Conservation (phyloP, 1,139 yeast species). For the Yamadazyma atlantica region DNA sequence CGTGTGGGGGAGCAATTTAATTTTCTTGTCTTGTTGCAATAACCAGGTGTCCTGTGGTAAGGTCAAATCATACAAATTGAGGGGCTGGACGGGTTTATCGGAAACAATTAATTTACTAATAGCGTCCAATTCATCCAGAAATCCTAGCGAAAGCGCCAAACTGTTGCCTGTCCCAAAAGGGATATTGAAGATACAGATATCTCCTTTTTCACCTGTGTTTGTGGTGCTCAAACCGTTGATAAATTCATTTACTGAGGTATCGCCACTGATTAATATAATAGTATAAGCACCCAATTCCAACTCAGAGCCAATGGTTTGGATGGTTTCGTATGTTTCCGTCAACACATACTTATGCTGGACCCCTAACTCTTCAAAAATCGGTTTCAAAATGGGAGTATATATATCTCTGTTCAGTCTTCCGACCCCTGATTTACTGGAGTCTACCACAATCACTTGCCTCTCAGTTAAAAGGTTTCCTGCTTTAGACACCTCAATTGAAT, state of each 20-base stretch:
- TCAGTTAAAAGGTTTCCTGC: not conserved
- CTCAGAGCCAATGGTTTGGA: conserved; percentile 32
- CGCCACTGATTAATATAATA: conserved; percentile 75
- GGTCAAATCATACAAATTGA: conserved; percentile 54
- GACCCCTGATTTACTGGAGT: conserved; percentile 58
- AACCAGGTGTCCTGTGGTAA: conserved; percentile 51
- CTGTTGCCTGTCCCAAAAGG: conserved; percentile 93
- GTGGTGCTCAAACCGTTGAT: conserved; percentile 47
- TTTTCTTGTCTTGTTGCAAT: conserved; percentile 22
- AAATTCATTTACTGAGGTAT: conserved; percentile 79
- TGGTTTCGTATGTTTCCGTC: conserved; percentile 36
- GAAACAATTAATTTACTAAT: conserved; percentile 43
- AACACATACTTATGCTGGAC: conserved; percentile 37
- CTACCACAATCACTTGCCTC: conserved; percentile 29
- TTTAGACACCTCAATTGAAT: not conserved
- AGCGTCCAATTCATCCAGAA: conserved; percentile 34
- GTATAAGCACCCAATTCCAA: conserved; percentile 30
- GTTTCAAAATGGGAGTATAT: conserved; percentile 42
- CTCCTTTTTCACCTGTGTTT: conserved; percentile 2
- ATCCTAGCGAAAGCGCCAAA: conserved; percentile 60
- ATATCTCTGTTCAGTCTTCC: conserved; percentile 47
- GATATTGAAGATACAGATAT: conserved; percentile 45
- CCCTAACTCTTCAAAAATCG: conserved; percentile 39
- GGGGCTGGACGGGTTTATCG: conserved; percentile 26
- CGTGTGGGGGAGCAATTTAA: conserved; percentile 15